A percentile compares a stretch with the other conserved stretches of the same genome.
These are phyloP conservation scores for Fraxinus quadrangulata DNA, from an alignment of 257 asterid genomes.

Conservation along the genomic window DNA sequence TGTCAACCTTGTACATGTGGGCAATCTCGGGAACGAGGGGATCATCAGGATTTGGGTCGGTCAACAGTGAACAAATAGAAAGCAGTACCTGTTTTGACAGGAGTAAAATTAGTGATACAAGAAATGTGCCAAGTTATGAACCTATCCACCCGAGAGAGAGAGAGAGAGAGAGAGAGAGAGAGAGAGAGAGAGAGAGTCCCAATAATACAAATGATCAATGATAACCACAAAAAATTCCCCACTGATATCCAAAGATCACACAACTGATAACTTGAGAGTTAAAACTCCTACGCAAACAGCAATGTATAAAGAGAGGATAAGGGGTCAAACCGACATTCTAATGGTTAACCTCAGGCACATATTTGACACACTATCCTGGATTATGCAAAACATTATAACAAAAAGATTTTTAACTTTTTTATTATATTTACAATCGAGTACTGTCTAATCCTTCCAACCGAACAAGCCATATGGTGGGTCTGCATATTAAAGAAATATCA, in stretches of 20 bases:
- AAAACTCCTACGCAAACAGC: background rate
- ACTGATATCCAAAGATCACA: background rate
- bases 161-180: too few species aligned
- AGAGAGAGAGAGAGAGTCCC: too few species aligned
- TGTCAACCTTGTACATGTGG: slow-evolving; percentile 48
- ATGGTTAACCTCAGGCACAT: background rate
- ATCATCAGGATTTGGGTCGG: slow-evolving; percentile 45
- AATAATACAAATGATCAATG: background rate
- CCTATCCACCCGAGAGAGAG: background rate
- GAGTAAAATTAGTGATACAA: background rate
- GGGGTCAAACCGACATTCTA: background rate
- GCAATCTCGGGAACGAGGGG: slow-evolving; percentile 50
- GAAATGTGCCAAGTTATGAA: background rate
- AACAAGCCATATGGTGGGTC: background rate
- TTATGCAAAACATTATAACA: background rate
- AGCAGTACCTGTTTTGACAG: slow-evolving; percentile 33
- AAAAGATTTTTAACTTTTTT: background rate
- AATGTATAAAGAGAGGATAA: background rate
- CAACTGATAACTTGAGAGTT: background rate
- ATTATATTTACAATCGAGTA: background rate
- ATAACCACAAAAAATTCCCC: background rate
- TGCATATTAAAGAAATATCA: background rate
- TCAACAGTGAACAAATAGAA: slow-evolving; percentile 42
- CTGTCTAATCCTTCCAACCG: background rate
- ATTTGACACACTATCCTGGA: background rate